Percentiles rank a stretch among this genome's conserved stretches.
Evolutionary conservation across 306 rosid species (phyloP).

Genomic region (Casuarina equisetifolia): DNA sequence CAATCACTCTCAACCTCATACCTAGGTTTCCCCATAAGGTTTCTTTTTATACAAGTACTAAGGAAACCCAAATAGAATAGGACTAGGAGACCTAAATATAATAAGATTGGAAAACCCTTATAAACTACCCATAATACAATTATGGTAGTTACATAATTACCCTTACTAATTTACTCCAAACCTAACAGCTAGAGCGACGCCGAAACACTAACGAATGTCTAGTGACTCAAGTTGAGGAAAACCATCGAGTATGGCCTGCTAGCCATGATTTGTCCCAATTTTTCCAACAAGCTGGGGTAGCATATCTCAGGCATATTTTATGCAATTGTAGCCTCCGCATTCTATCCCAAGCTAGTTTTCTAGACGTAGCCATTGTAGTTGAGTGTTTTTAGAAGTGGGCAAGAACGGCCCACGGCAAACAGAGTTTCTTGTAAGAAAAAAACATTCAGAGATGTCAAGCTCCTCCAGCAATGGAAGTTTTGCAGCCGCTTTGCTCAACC

Average conservation of each 20-base stretch:
- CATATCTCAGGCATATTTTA: conserved; percentile 44
- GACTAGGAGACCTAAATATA: too few relatives aligned
- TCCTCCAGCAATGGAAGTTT: conserved; percentile 62
- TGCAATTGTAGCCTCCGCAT: conserved; percentile 59
- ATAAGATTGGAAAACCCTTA: too few relatives aligned
- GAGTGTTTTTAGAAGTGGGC: conserved; percentile 50
- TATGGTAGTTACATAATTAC: too few relatives aligned
- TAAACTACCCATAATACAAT: too few relatives aligned
- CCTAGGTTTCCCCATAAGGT: too few relatives aligned
- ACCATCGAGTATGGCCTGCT: conserved; percentile 55
- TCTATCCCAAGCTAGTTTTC: background rate
- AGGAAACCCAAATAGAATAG: too few relatives aligned
- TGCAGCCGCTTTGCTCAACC: conserved; percentile 39
- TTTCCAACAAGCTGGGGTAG: conserved; percentile 61
- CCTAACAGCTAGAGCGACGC: conserved; percentile 37
- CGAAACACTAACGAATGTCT: conserved; percentile 57
- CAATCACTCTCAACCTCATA: too few relatives aligned
- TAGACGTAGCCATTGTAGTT: conserved; percentile 33
- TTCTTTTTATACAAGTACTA: too few relatives aligned
- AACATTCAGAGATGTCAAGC: conserved; percentile 45
- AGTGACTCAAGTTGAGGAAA: conserved; percentile 70
- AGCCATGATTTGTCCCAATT: conserved; percentile 50
- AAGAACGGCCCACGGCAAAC: conserved; percentile 48
- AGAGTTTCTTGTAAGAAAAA: conserved; percentile 28
- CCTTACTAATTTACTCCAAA: too few relatives aligned